phyloP scores from a whole-genome alignment of 2,329 filamentous ascomycete species.

The Thelonectria rubi region DNA sequence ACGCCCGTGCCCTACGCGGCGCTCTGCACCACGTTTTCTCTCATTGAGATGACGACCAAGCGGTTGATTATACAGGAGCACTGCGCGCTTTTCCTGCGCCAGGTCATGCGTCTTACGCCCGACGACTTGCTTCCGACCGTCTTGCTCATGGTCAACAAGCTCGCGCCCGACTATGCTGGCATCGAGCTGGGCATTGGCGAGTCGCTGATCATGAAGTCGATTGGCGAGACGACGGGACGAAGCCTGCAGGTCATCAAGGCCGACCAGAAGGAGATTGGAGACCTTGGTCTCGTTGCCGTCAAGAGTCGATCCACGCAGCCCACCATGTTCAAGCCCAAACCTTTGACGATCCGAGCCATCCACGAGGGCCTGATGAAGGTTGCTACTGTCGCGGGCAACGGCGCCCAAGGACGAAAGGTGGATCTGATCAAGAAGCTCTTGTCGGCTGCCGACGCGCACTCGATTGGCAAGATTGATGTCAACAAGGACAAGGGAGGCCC shows the following conservation, averaged over 20 bases:
- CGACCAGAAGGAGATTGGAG: constrained; percentile 95
- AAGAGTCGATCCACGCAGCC: constrained; percentile 95
- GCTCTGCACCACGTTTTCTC: constrained; percentile 91
- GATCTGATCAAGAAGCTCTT: constrained; percentile 95
- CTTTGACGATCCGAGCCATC: constrained; percentile 85
- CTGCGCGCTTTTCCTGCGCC: constrained; percentile 88
- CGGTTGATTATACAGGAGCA: constrained; percentile 87
- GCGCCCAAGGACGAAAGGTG: constrained; percentile 89
- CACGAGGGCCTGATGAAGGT: constrained; percentile 89
- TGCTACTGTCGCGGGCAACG: constrained; percentile 85
- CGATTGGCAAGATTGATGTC: constrained; percentile 84
- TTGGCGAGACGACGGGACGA: constrained; percentile 92
- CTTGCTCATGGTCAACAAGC: constrained; percentile 96
- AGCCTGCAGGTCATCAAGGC: constrained; percentile 90
- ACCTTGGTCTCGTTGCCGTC: constrained; percentile 91
- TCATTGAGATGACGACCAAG: constrained; percentile 95
- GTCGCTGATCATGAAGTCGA: constrained; percentile 98
- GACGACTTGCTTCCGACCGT: constrained; percentile 88
- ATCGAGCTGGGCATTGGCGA: constrained; percentile 99
- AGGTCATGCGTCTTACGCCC: constrained; percentile 92
- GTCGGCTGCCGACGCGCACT: constrained; percentile 83
- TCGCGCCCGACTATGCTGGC: constrained; percentile 94
- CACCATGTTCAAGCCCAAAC: constrained; percentile 98
- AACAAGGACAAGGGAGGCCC: constrained; percentile 90
- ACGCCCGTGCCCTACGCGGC: constrained; percentile 93